These are phyloP conservation scores for Saxophila tyrrhenica DNA, from an alignment of 495 filamentous ascomycete species.

Conservation along the genomic window DNA sequence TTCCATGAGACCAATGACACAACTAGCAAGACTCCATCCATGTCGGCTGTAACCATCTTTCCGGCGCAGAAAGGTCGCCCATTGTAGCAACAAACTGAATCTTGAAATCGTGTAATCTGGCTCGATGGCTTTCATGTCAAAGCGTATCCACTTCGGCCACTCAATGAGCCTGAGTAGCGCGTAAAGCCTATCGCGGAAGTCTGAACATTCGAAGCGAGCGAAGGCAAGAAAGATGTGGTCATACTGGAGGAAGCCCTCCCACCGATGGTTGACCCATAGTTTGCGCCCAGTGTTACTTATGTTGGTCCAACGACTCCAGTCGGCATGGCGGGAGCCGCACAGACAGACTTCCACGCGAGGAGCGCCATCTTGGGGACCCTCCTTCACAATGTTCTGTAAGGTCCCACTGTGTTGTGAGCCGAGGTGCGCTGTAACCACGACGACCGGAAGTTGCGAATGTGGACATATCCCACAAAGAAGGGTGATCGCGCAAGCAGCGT, in stretches of 20 bases:
- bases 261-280: neutral
- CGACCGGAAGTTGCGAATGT: neutral
- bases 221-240: neutral
- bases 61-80: neutral
- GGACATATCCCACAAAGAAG: neutral
- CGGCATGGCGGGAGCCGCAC: no score
- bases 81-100: neutral
- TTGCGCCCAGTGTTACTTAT: neutral
- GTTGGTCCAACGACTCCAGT: no score
- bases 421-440: neutral
- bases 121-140: neutral
- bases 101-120: neutral
- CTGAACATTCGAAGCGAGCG: neutral
- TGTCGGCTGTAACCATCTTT: no score
- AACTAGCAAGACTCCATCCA: neutral
- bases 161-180: neutral
- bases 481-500: neutral
- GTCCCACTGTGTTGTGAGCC: neutral
- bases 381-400: no score
- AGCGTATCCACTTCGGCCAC: neutral
- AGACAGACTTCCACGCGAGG: no score
- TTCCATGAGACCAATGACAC: no score
- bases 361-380: no score
- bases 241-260: neutral
- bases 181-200: neutral